Base-by-base conservation (phyloP, 2,329 filamentous ascomycete genomes). In the Cladophialophora bantiana region DNA sequence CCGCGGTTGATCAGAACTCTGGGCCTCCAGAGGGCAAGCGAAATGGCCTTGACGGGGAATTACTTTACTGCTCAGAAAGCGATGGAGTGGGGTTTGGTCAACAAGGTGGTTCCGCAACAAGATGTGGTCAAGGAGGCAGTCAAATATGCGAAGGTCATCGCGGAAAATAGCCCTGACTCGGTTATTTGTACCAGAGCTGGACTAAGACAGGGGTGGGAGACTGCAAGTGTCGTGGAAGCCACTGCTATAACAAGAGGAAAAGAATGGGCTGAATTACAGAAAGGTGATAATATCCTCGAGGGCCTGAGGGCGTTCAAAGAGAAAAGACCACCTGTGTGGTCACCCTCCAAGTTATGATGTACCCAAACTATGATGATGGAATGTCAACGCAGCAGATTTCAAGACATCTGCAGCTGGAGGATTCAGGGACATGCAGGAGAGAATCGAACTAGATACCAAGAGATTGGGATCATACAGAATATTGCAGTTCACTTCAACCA, bases 261-360 rank as follows among this genome's bases (percentile, higher is more conserved):
- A 7, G 54, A 65, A 48, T 65, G 53, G 53, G 59, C 62, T 3
- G 55, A 65, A 38, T 53, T 71, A 6, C 53, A 57, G 20, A 55
- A 53, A 6, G 67, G 67, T 12, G 88, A 90, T 71, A 94, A 94
- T 77, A 88, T 92, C 78, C 85, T 84, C 62, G 91, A 94, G 78
- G 91, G 91, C 0, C 81, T 94, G 20, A 81, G 77, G 78, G 91
- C 90, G 68, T 94, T 94, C 81, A 88, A 90, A 26, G 90, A 93
- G 83, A 92, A 88, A 83, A 83, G 90, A 74, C 84, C 85, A 78
- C 86, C 90, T 1, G 81, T 82, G 31, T 93, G 90, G 90, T 84
- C 81, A 34, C 57, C 48, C 4, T 54, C 50, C 13, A 61, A 54
- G 52, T 36, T 65, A 5, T 65, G 42, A 60, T 50, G n/a, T 50